Conservation (phyloP, 139 green algal species). For the Chlorella vulgaris region DNA sequence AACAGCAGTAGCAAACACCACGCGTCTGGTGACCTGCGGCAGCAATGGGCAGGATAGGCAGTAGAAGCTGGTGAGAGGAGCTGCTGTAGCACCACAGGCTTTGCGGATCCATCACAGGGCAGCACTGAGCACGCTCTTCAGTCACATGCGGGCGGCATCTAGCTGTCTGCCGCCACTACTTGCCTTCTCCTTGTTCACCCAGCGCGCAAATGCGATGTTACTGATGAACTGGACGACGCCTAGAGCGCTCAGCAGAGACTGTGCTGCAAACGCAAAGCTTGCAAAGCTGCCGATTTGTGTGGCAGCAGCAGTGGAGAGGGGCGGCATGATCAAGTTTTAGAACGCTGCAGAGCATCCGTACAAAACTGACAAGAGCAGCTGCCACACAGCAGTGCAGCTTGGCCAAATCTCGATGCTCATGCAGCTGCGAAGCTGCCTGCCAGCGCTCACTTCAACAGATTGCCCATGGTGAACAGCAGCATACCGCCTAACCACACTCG, state of each 20-base stretch:
- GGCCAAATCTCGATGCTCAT: no score
- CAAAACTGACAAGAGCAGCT: no score
- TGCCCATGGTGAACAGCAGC: slow-evolving; percentile 70
- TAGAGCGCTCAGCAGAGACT: slow-evolving; percentile 84
- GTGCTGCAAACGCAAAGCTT: slow-evolving; percentile 75
- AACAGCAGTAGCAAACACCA: slow-evolving; percentile 72
- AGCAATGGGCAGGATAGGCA: background rate
- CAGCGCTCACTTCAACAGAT: slow-evolving; percentile 64
- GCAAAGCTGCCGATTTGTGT: slow-evolving; percentile 19
- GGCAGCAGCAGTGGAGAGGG: no score
- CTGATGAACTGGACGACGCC: slow-evolving; percentile 88
- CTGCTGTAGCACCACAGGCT: no score
- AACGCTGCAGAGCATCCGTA: no score
- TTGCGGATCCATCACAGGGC: no score
- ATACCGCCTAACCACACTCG: slow-evolving; percentile 77
- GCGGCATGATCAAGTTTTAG: background rate
- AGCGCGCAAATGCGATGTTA: slow-evolving; percentile 84
- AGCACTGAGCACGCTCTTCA: no score
- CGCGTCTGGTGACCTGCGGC: slow-evolving; percentile 52
- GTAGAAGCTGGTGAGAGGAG: no score
- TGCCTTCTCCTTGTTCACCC: slow-evolving; percentile 81
- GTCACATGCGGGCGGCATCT: background rate
- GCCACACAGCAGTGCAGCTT: no score
- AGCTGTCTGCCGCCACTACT: background rate
- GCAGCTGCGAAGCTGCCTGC: no score